Conservation (phyloP, 257 asterid species). For the Solanum gandarillasii region DNA sequence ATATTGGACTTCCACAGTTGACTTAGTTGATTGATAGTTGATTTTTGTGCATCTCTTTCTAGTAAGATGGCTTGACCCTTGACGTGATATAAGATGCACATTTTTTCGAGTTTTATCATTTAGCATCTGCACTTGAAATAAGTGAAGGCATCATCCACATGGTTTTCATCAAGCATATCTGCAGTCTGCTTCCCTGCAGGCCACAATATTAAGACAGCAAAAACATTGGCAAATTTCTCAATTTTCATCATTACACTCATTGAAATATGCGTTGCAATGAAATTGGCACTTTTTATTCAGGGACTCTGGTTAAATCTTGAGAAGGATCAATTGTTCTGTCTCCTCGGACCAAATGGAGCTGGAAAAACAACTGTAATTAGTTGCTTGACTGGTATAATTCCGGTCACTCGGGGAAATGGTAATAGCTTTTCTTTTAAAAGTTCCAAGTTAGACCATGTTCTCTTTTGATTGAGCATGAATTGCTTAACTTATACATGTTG, state of each 20-base stretch:
- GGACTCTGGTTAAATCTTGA: slow-evolving; percentile 27
- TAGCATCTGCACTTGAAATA: background rate
- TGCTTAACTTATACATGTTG: background rate
- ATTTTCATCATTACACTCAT: background rate
- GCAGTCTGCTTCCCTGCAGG: background rate
- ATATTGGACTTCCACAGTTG: background rate
- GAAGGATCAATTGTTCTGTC: slow-evolving; percentile 25
- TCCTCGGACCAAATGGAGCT: slow-evolving; percentile 36
- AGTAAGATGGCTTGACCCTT: background rate
- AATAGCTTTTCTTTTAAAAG: background rate
- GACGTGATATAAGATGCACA: background rate
- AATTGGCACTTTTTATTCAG: background rate
- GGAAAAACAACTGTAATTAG: slow-evolving; percentile 33
- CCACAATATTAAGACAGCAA: background rate
- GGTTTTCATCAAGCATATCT: background rate
- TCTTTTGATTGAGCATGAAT: background rate
- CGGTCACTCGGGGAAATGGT: slow-evolving; percentile 30
- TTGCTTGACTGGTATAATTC: slow-evolving; percentile 30
- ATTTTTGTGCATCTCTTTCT: background rate
- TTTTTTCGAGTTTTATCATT: background rate
- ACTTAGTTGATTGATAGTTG: background rate
- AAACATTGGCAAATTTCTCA: background rate
- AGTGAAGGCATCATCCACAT: background rate
- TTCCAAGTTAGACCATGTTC: background rate
- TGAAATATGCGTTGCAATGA: background rate